phyloP scores from a whole-genome alignment of 495 filamentous ascomycete species.

The Aspergillus saccharolyticus region DNA sequence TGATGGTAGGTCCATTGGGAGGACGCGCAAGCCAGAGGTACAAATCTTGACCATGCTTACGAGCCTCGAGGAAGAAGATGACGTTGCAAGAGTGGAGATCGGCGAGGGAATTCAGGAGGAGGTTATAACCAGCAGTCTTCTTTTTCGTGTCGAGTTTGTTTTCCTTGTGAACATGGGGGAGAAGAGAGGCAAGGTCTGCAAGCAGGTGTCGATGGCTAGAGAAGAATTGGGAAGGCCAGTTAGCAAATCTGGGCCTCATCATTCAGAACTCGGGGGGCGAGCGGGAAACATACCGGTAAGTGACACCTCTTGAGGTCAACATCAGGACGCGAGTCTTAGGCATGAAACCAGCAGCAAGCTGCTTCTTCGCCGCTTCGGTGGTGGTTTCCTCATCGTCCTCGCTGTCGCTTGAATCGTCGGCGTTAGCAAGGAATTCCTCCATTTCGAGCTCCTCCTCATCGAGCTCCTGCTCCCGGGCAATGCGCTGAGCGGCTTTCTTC shows the following conservation, averaged over 20 bases:
- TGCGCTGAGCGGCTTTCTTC: slow-evolving; percentile 47
- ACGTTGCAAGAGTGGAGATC: slow-evolving; percentile 99
- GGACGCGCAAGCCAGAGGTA: slow-evolving; percentile 93
- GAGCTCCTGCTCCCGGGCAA: slow-evolving; percentile 27
- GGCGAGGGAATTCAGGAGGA: slow-evolving; percentile 90
- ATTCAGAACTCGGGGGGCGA: not conserved
- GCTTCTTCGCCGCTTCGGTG: slow-evolving; percentile 33
- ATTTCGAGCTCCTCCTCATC: slow-evolving; percentile 37
- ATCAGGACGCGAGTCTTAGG: slow-evolving; percentile 74
- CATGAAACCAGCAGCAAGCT: slow-evolving; percentile 40
- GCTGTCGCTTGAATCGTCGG: slow-evolving; percentile 46
- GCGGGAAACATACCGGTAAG: slow-evolving; percentile 62
- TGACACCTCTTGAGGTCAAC: slow-evolving; percentile 82
- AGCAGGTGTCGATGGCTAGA: slow-evolving; percentile 85
- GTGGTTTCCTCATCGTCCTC: slow-evolving; percentile 40
- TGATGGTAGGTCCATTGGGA: slow-evolving; percentile 92
- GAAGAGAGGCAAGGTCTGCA: slow-evolving; percentile 79
- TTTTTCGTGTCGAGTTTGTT: slow-evolving; percentile 96
- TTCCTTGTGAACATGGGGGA: slow-evolving; percentile 90
- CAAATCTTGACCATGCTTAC: slow-evolving; percentile 82
- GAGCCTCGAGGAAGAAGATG: slow-evolving; percentile 91
- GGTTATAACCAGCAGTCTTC: slow-evolving; percentile 61
- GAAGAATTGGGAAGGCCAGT: slow-evolving; percentile 4
- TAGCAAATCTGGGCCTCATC: not conserved
- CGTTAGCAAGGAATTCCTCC: slow-evolving; percentile 36